A percentile compares a stretch with the other conserved stretches of the same genome.
Evolutionary conservation across 2,329 filamentous ascomycete species (phyloP).

Genomic region (Stachybotrys echinatus): DNA sequence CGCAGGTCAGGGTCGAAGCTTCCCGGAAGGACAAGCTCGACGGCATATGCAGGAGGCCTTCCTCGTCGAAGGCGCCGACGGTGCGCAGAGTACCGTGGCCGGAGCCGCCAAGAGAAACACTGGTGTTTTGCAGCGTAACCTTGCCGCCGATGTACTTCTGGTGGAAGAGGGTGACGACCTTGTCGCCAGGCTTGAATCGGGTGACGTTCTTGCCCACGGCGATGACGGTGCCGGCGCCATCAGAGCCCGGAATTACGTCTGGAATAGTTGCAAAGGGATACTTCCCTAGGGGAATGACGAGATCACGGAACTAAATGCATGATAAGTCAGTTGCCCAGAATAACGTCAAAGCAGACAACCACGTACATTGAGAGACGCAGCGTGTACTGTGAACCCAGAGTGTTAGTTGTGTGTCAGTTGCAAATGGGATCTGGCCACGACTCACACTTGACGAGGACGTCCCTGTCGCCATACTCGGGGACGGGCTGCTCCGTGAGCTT

Average conservation of each 20-base stretch:
- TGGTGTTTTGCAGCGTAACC: slow-evolving; percentile 23
- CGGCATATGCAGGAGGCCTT: slow-evolving; percentile 61
- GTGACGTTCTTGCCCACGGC: slow-evolving; percentile 44
- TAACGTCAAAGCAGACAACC: too few species aligned
- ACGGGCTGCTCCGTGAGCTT: slow-evolving; percentile 49
- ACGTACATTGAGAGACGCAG: slow-evolving; percentile 44
- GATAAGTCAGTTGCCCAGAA: not conserved
- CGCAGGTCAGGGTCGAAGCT: slow-evolving; percentile 53
- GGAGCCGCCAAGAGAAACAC: slow-evolving; percentile 61
- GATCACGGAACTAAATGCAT: slow-evolving; percentile 39
- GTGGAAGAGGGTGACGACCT: slow-evolving; percentile 57
- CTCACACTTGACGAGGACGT: slow-evolving; percentile 62
- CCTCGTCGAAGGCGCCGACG: slow-evolving; percentile 63
- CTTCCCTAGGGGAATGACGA: slow-evolving; percentile 42
- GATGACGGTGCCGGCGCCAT: slow-evolving; percentile 48
- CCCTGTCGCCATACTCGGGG: slow-evolving; percentile 60
- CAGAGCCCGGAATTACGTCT: slow-evolving; percentile 44
- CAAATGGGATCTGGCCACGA: not conserved
- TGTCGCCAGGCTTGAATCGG: slow-evolving; percentile 46
- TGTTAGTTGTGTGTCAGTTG: not conserved
- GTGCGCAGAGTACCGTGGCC: slow-evolving; percentile 64
- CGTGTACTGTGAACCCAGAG: slow-evolving; percentile 37
- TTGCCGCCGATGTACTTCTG: slow-evolving; percentile 44
- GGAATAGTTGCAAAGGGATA: slow-evolving; percentile 38
- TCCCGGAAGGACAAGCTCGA: slow-evolving; percentile 46